Conservation (phyloP, 352 stramenopile genomes). For the Globisporangium ultimum region DNA sequence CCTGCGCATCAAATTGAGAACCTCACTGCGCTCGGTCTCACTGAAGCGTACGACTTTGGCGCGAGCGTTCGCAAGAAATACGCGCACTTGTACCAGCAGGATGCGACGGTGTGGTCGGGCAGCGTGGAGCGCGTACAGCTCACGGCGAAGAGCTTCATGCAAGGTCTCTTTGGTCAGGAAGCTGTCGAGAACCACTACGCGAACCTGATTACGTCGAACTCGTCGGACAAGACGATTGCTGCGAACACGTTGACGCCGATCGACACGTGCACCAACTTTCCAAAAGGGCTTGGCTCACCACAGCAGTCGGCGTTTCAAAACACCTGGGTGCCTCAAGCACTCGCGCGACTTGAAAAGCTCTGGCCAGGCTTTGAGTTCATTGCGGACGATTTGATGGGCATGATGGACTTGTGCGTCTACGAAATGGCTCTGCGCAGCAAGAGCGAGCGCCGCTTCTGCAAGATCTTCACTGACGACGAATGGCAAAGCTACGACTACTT, state of each 20-base stretch:
- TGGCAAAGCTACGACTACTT: slow-evolving; percentile 51
- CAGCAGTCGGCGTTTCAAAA: slow-evolving; percentile 8
- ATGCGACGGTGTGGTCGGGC: slow-evolving; percentile 41
- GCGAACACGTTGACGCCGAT: slow-evolving; percentile 54
- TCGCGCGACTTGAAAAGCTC: slow-evolving; percentile 27
- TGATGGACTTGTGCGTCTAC: slow-evolving; percentile 65
- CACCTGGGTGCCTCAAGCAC: slow-evolving; percentile 7
- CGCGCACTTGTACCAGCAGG: slow-evolving; percentile 30
- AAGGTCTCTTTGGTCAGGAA: slow-evolving; percentile 35
- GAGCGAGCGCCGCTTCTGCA: slow-evolving; percentile 34
- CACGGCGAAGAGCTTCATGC: slow-evolving; percentile 48
- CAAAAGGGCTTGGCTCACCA: slow-evolving; percentile 27
- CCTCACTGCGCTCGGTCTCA: slow-evolving; percentile 43
- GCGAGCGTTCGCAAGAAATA: slow-evolving; percentile 37
- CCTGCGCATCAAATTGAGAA: slow-evolving; percentile 41
- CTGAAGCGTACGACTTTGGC: slow-evolving; percentile 40
- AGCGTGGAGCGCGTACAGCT: slow-evolving; percentile 50
- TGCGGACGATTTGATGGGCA: slow-evolving; percentile 25
- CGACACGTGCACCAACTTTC: slow-evolving; percentile 44
- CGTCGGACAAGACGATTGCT: slow-evolving; percentile 32
- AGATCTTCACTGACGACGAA: slow-evolving; percentile 52
- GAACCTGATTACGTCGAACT: slow-evolving; percentile 33
- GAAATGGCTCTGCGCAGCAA: slow-evolving; percentile 47
- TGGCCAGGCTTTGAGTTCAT: slow-evolving; percentile 39
- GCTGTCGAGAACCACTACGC: slow-evolving; percentile 25